These are phyloP conservation scores for Withania somnifera DNA, from an alignment of 305 asterid genomes.

Conservation along the genomic window DNA sequence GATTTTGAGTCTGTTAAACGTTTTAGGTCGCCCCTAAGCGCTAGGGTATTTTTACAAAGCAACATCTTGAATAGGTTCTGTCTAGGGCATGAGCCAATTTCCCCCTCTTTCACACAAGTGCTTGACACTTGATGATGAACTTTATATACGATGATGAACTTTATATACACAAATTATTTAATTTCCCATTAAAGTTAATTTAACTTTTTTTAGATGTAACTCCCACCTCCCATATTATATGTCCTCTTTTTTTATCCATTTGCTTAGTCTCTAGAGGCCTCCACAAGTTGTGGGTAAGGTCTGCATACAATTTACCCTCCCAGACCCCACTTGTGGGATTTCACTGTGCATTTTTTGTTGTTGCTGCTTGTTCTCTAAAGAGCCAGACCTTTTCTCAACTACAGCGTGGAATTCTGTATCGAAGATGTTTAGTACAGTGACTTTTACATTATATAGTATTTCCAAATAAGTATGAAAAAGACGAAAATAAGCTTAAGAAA, in stretches of 20 bases:
- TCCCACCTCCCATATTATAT: neutral
- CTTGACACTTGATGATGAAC: neutral
- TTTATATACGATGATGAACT: neutral
- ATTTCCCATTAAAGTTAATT: neutral
- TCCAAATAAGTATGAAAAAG: neutral
- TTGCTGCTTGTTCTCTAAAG: neutral
- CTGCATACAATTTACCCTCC: neutral
- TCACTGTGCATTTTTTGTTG: neutral
- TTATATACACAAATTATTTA: neutral
- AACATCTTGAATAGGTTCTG: too few relatives aligned
- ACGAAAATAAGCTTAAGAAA: neutral
- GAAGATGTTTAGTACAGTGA: neutral
- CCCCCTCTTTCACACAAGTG: neutral
- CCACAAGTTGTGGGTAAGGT: neutral
- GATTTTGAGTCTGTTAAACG: neutral
- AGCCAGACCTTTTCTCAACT: neutral
- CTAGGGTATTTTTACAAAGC: neutral
- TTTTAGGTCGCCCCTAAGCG: neutral
- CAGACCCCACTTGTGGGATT: neutral
- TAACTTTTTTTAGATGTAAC: neutral
- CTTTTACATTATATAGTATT: neutral
- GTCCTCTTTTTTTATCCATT: neutral
- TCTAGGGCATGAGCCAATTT: neutral
- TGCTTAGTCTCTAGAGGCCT: neutral
- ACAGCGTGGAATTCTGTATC: neutral